Evolutionary conservation across 495 filamentous ascomycete genomes (phyloP), one percentile per base, ranked within the genome.

Genomic region (Aspergillus bertholletiae): DNA sequence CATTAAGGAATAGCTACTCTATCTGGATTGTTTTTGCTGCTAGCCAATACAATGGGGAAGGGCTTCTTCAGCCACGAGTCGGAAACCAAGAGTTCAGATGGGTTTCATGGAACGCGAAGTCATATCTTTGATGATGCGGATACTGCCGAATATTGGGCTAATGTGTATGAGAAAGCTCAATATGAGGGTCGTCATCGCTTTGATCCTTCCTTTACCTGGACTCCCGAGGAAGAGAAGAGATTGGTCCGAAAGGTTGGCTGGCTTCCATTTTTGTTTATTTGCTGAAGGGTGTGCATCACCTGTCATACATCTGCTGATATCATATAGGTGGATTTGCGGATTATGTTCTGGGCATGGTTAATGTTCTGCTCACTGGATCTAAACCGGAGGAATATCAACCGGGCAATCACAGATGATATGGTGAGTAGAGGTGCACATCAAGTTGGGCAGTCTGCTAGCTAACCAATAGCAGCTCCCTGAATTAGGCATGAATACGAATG

Each of bases 151-250:
- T 65, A 66, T 51, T 76, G 72, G 71, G 58, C 61, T 7, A 50
- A 61, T 7, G 57, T 72, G 2, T 76, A 76, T 49, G 69, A 76
- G 34, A 59, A 65, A 21, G 67, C 70, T 0, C 12, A 62, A 8
- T 72, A 72, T 37, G 67, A 71, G 66, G 74, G 77, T 59, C 62
- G 71, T 7, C 78, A 81, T 57, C 65, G 76, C 3, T 82, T 80
- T 53, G 78, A 82, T 53, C 55, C 55, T 32, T 54, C 59, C 5
- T 72, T 72, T 49, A 66, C 59, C 35, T 83, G 80, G 80, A 71
- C 66, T 11, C 67, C 68, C 48, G 64, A 69, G 39, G 76, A 78
- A 50, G 80, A 83, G 66, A 68, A 64, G 55, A 69, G 56, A 54
- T 59, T 82, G 15, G 68, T 80, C 7, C 30, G 30, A 7, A 32